Base-by-base conservation (phyloP, 371 early-diverging fungal genomes). In the Lichtheimia hyalospora region DNA sequence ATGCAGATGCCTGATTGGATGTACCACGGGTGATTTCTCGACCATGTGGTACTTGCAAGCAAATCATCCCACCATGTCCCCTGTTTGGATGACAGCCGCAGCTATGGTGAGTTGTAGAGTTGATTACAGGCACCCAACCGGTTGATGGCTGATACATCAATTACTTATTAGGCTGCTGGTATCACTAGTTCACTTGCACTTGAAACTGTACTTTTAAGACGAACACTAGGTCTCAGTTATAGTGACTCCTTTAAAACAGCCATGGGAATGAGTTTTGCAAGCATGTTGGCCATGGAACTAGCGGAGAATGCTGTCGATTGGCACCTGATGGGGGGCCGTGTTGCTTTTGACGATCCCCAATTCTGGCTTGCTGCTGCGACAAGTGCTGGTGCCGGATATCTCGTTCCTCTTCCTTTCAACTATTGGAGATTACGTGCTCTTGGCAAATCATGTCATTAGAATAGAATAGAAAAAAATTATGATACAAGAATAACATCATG, bases 251-350 rank as follows among this genome's bases (percentile, higher is more conserved):
- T 83, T 71, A 77, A 73, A 41, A 79, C 84, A 8, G 84, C 84
- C 10, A 79, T 79, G 61, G 80, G 81, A 12, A 83, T 83, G 84
- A 78, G 78, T 34, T 63, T 83, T 62, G 78, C 76, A 20, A 81
- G 82, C n/a, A 83, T 83, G 84, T 44, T 79, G 59, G 78, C 77
- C 1, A 83, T 83, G 84, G 84, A 83, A 61, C 51, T 80, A 3
- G 72, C 81, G 1, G 84, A 83, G 53, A 83, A 83, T 50, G 64
- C 63, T 0, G 78, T 79, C 13, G 81, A 83, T 54, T 77, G 72
- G 70, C 79, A 83, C 58, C 61, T 83, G 52, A 83, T 73, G 64
- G 83, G 83, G 7, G 79, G 79, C 3, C 74, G 79, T 42, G 80
- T 83, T 1, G 46, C 72, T 41, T 54, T 81, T 20, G 28, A 68